Evolutionary conservation across 2,329 filamentous ascomycete species (phyloP), one percentile per base, ranked within the genome.

Genomic region (Neurospora crassa): DNA sequence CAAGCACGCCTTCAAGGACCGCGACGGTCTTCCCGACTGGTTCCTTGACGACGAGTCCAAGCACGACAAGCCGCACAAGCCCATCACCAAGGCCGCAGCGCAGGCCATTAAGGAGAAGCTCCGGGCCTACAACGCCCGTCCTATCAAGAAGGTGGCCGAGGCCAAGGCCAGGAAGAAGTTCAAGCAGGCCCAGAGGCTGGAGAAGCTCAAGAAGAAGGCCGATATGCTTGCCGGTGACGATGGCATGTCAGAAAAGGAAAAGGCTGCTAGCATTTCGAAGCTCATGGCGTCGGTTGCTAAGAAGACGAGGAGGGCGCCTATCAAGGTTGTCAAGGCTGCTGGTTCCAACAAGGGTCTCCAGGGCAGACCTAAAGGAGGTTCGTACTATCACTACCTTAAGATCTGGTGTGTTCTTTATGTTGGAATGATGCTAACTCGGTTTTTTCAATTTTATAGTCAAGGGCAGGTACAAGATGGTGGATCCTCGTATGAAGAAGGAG

Each of bases 81-180:
- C 96, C n/a, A 95, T 97, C 77, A 94, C 91, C 69, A 96, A 96
- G 77, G 93, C 93, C 42, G 96, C 92, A 0, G 94, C 95, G 0
- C 86, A 89, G 16, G 96, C 96, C 2, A 97, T 99, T 84, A 94
- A 96, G 81, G 95, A 97, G 78, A 99, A 99, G 83, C 80, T 92
- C 79, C 91, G 95, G 41, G 94, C 96, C 0, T 88, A 97, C 77
- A 98, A 99, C 80, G 96, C 95, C 8, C 90, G 96, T 41, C 96
- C 96, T 0, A 98, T 98, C 88, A 99, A 99, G 87, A 99, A 99
- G 85, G 96, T 99, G 41, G 91, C 92, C 76, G 96, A 99, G 82
- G 96, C 96, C 34, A 94, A 96, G 83, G 95, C 94, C 43, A 88
- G 96, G 72, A 99, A 99, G 90, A 98, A 97, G 84, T 91, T 97